These are phyloP conservation scores for Phytophthora citricola DNA, from an alignment of 352 stramenopile species.

Conservation along the genomic window DNA sequence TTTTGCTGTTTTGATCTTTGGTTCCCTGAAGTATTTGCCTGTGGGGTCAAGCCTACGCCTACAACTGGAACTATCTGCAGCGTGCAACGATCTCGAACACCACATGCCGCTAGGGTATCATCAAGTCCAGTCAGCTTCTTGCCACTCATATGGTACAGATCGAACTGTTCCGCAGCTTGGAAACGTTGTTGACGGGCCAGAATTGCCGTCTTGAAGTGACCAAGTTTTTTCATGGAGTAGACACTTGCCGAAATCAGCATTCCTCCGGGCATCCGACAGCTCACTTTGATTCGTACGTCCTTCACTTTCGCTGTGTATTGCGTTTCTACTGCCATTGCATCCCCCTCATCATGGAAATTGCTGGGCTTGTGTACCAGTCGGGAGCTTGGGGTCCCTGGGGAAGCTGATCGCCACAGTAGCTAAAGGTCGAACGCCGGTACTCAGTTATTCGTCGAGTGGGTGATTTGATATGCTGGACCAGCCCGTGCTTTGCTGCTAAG, in stretches of 20 bases:
- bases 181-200: constrained; percentile 50
- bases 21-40: constrained; percentile 9
- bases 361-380: constrained; percentile 16
- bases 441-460: constrained; percentile 18
- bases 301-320: constrained; percentile 19
- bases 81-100: constrained; percentile 48
- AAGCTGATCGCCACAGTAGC: constrained; percentile 5
- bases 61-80: constrained; percentile 49
- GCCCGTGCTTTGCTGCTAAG: constrained; percentile 52
- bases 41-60: constrained; percentile 6
- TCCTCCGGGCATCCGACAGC: constrained; percentile 62
- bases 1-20: background rate
- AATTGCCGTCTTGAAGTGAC: constrained; percentile 61
- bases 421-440: constrained; percentile 1
- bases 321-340: background rate
- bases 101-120: constrained; percentile 39
- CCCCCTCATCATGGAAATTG: constrained; percentile 18
- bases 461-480: constrained; percentile 44
- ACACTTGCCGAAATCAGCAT: constrained; percentile 51
- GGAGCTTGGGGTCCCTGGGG: constrained; percentile 9
- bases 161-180: constrained; percentile 55
- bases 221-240: constrained; percentile 52
- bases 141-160: constrained; percentile 53
- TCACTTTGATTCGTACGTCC: constrained; percentile 46
- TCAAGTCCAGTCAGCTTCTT: constrained; percentile 46